Conservation (phyloP, 352 stramenopile genomes). For the Albugo candida region DNA sequence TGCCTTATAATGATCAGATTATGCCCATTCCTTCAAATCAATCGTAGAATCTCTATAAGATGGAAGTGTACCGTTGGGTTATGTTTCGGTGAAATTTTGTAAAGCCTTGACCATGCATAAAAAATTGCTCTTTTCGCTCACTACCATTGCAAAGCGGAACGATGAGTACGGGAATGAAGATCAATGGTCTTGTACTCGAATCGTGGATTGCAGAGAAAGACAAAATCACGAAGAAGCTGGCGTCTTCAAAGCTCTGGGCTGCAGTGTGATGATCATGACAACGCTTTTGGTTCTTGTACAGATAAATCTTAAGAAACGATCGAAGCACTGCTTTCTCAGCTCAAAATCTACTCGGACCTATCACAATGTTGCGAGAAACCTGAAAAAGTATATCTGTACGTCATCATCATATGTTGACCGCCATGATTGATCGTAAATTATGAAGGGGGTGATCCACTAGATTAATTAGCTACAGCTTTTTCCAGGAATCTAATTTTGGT, state of each 20-base stretch:
- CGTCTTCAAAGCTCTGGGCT: slow-evolving; percentile 52
- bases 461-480: slow-evolving; percentile 39
- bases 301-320: slow-evolving; percentile 51
- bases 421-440: slow-evolving; percentile 43
- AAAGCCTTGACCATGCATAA: slow-evolving; percentile 66
- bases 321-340: slow-evolving; percentile 25
- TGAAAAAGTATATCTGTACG: slow-evolving; percentile 58
- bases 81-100: slow-evolving; percentile 63
- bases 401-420: slow-evolving; percentile 60
- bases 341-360: slow-evolving; percentile 19
- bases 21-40: slow-evolving; percentile 53
- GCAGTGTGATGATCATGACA: slow-evolving; percentile 31
- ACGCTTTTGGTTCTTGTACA: slow-evolving; percentile 54
- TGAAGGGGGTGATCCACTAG: slow-evolving; percentile 27
- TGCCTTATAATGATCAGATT: too few species aligned
- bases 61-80: slow-evolving; percentile 68
- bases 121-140: slow-evolving; percentile 46
- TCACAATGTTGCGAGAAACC: slow-evolving; percentile 60
- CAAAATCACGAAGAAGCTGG: slow-evolving; percentile 57
- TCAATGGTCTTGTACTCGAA: slow-evolving; percentile 57
- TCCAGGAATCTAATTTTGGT: slow-evolving; percentile 63
- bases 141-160: slow-evolving; percentile 29
- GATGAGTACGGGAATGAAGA: slow-evolving; percentile 44
- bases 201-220: slow-evolving; percentile 19
- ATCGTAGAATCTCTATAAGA: slow-evolving; percentile 57